Base-by-base conservation (phyloP, 176 grass and related monocot genomes). In the Eleusine indica region DNA sequence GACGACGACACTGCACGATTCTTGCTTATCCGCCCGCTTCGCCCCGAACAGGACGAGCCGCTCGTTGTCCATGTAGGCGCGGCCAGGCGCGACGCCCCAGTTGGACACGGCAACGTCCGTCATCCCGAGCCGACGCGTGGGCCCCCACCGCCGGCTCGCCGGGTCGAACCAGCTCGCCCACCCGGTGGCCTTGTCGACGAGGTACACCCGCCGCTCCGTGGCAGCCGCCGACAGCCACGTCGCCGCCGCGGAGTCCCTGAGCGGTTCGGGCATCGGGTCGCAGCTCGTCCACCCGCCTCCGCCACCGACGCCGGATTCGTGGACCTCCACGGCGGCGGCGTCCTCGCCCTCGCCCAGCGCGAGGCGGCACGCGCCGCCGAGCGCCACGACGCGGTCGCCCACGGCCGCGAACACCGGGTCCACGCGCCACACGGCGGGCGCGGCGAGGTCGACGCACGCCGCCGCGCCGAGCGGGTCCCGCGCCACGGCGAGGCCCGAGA, bases 81-180 rank as follows among this genome's bases (percentile, higher is more conserved):
- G 18, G 14, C 90, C 75, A 11, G 85, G 84, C 21, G 82, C 87
- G 70, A 96, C 69, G 53, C 60, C 87, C 87, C 87, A 95, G 3
- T 68, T 21, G 25, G 74, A 69, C 1, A 89, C 67, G 16, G 68
- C 21, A 39, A 71, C 17, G 42, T 92, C 91, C 9, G 44, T 10
- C 12, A 75, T 89, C 0, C 28, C 51, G 21, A 94, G 70, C 22
- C 40, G 82, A 3, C 89, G 70, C 1, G 74, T 86, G 1, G 89
- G 81, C 1, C 93, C 91, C 96, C 96, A 99, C 44, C 9, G 83
- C 81, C 78, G 83, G 7, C 3, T 74, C 40, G 77, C 86, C n/a
- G 93, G 93, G 67, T 99, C 86, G 81, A 99, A 99, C 83, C 85
- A 94, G 83, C 91, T 91, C 13, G 87, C 77, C 35, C 78, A 87